Evolutionary conservation across 495 filamentous ascomycete genomes (phyloP).

Genomic region (Alectoria sarmentosa): DNA sequence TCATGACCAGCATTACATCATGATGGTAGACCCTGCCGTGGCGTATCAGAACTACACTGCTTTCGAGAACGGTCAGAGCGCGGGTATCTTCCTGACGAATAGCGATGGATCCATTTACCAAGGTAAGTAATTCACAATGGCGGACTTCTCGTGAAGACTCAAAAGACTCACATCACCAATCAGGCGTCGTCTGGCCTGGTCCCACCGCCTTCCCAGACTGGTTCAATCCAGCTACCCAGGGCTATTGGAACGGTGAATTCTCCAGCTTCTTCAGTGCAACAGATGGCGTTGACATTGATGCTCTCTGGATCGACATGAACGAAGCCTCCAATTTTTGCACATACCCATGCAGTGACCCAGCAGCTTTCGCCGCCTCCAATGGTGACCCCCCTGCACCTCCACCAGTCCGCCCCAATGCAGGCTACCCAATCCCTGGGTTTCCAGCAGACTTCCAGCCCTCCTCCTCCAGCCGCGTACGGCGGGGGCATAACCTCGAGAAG

Average conservation of each 20-base stretch:
- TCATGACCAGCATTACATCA: slow-evolving; percentile 69
- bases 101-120: slow-evolving; percentile 60
- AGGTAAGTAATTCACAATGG: slow-evolving; percentile 32
- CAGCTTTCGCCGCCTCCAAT: slow-evolving; percentile 41
- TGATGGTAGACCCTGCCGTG: slow-evolving; percentile 87
- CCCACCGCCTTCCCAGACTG: slow-evolving; percentile 77
- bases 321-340: slow-evolving; percentile 67
- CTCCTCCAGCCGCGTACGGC: slow-evolving; percentile 19
- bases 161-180: slow-evolving; percentile 26
- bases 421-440: slow-evolving; percentile 62
- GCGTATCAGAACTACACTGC: slow-evolving; percentile 59
- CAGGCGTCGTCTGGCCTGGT: slow-evolving; percentile 72
- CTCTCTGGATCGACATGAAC: slow-evolving; percentile 85
- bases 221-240: slow-evolving; percentile 61
- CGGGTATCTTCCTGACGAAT: slow-evolving; percentile 58
- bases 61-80: slow-evolving; percentile 54
- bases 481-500: slow-evolving; percentile 10
- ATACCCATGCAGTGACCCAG: slow-evolving; percentile 65
- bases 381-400: slow-evolving; percentile 61
- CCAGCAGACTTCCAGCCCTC: slow-evolving; percentile 63
- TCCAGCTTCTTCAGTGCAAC: slow-evolving; percentile 56
- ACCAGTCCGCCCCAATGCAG: slow-evolving; percentile 49
- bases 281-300: slow-evolving; percentile 73
- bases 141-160: slow-evolving; percentile 12
- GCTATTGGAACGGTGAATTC: slow-evolving; percentile 73